Evolutionary conservation across 805 yeast genomes (phyloP).

Genomic region (Vanderwaltozyma yarrowii): DNA sequence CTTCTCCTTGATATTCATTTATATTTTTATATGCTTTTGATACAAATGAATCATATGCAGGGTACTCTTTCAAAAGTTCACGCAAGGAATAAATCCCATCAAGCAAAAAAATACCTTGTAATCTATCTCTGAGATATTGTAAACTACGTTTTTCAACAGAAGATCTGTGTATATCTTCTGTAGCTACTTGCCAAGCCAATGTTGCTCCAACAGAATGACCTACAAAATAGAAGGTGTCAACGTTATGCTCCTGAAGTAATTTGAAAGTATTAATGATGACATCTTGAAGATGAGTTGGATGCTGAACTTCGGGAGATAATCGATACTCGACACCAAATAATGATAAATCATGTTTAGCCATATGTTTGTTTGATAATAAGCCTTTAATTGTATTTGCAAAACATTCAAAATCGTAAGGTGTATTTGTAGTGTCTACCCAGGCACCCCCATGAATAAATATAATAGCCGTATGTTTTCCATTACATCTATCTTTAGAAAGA

Average conservation of each 20-base stretch:
- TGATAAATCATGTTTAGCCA: conserved; percentile 2
- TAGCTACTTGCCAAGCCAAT: conserved; percentile 42
- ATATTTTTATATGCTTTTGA: conserved; percentile 41
- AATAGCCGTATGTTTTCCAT: conserved; percentile 7
- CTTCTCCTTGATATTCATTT: neutral
- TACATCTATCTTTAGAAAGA: neutral
- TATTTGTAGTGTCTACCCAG: conserved; percentile 65
- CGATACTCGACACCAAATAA: conserved; percentile 47
- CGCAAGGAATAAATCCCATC: conserved; percentile 64
- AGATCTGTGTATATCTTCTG: conserved; percentile 1
- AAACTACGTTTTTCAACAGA: too few species aligned
- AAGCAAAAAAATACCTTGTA: conserved; percentile 30
- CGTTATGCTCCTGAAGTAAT: conserved; percentile 12
- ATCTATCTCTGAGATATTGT: conserved; percentile 5
- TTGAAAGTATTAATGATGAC: conserved; percentile 35
- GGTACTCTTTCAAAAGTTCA: conserved; percentile 49
- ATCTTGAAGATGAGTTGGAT: conserved; percentile 55
- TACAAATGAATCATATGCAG: conserved; percentile 47
- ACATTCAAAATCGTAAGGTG: conserved; percentile 42
- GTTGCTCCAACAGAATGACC: conserved; percentile 87
- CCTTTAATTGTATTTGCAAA: conserved; percentile 12
- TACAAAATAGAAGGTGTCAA: conserved; percentile 30
- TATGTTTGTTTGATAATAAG: neutral
- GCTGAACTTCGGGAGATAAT: conserved; percentile 48
- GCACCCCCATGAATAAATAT: conserved; percentile 83